Conservation (phyloP, 495 filamentous ascomycete species). For the Penicillium taxi region DNA sequence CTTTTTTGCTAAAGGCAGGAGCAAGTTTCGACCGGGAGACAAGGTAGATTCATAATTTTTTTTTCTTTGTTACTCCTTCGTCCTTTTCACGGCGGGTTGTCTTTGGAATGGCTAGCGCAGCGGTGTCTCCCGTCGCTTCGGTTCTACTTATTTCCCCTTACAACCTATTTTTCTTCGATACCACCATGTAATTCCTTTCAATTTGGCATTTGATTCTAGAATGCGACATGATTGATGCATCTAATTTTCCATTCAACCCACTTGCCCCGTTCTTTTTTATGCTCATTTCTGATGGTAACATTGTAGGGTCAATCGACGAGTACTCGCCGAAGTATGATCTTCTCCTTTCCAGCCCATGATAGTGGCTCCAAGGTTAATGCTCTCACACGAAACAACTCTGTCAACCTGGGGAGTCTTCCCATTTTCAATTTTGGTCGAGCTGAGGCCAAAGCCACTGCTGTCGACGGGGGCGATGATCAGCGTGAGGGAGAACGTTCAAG, state of each 20-base stretch:
- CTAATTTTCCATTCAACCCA: conserved; percentile 11
- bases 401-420: conserved; percentile 19
- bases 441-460: background rate
- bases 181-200: conserved; percentile 32
- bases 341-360: conserved; percentile 11
- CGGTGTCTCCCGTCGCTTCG: conserved; percentile 15
- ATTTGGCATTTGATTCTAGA: conserved; percentile 27
- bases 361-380: conserved; percentile 10
- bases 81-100: conserved; percentile 6
- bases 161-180: conserved; percentile 26
- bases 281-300: conserved; percentile 27
- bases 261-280: conserved; percentile 11
- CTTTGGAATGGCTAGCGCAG: conserved; percentile 11
- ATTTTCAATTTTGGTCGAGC: conserved; percentile 17
- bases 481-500: conserved; percentile 1
- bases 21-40: conserved; percentile 63
- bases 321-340: conserved; percentile 13
- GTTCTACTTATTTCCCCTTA: conserved; percentile 27
- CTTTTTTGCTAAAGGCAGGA: conserved; percentile 77
- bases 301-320: conserved; percentile 37
- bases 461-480: conserved; percentile 1
- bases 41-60: conserved; percentile 70
- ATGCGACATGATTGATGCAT: conserved; percentile 35
- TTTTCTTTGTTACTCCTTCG: conserved; percentile 24
- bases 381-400: conserved; percentile 17